Base-by-base conservation (phyloP, 495 filamentous ascomycete genomes). In the Jackrogersella multiformis region DNA sequence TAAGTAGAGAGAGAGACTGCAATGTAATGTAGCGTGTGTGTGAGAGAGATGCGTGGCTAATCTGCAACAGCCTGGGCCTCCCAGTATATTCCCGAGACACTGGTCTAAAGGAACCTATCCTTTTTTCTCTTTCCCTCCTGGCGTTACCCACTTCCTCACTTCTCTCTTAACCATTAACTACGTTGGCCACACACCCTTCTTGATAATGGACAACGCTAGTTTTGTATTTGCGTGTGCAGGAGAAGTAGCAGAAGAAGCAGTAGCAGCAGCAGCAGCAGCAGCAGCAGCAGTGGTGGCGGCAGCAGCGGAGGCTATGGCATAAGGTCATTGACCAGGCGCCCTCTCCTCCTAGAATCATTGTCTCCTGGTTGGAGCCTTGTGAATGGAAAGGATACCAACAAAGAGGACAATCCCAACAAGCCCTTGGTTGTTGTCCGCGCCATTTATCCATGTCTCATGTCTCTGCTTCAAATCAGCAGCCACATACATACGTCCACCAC, bases 31-130 rank as follows among this genome's bases (percentile, higher is more conserved):
- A 35, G 52, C 39, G 53, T 26, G 48, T 21, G 55, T 42, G 56
- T 55, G 61, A 68, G 49, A 69, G 44, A 46, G 23, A 61, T 44
- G 56, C 34, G 61, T 65, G 61, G 67, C 56, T 71, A 69, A 65
- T 69, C 58, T 68, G 66, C 65, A 69, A 69, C 69, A 59, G 60
- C 52, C 68, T 68, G 64, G 70, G 66, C 64, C 56, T 65, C 49
- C 2, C 65, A 70, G 77, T 72, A 64, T 73, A 78, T 69, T 81
- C 79, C 79, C 79, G 79, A 80, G 76, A 80, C 79, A 79, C 38
- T 39, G 54, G 46, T 52, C 68, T 48, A 58, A 71, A 46, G 64
- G 63, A 51, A 66, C 63, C 57, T 24, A 48, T 49, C 60, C 49
- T n/a, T 48, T 46, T 42, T 39, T 62, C 15, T 30, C 28, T 20